Evolutionary conservation across 148 eudicot species (phyloP).

Genomic region (Persicaria tinctoria): DNA sequence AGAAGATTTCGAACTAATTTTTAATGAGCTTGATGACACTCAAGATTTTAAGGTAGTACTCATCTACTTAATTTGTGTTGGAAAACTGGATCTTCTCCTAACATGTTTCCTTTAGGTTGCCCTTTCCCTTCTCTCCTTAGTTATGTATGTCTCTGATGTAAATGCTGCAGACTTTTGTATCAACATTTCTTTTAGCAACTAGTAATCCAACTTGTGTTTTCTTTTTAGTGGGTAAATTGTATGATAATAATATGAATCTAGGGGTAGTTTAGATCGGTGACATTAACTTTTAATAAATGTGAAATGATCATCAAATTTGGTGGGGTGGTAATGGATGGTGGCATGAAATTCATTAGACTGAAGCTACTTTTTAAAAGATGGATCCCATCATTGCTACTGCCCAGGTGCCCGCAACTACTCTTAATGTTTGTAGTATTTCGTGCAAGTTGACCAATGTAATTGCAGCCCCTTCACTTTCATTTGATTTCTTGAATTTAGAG

Average conservation of each 20-base stretch:
- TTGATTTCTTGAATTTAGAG: neutral
- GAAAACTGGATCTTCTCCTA: neutral
- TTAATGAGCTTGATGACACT: conserved; percentile 81
- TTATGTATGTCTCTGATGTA: neutral
- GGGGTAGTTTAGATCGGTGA: no score
- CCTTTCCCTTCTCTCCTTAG: neutral
- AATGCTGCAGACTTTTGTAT: neutral
- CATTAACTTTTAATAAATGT: no score
- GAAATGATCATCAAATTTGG: no score
- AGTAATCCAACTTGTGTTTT: neutral
- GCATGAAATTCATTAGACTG: no score
- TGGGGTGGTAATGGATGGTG: no score
- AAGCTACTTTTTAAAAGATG: no score
- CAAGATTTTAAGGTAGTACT: conserved; percentile 63
- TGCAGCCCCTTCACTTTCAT: neutral
- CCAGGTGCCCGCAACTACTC: no score
- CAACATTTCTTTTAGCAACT: neutral
- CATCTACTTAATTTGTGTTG: neutral
- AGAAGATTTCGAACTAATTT: conserved; percentile 81
- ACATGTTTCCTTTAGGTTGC: neutral
- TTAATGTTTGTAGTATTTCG: no score
- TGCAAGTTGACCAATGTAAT: neutral
- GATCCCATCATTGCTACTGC: no score
- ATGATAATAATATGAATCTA: no score
- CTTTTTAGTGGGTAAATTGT: neutral